A percentile compares a stretch with the other conserved stretches of the same genome.
These are phyloP conservation scores for Coemansia sp. DNA, from an alignment of 192 early-diverging fungal genomes.

Conservation along the genomic window DNA sequence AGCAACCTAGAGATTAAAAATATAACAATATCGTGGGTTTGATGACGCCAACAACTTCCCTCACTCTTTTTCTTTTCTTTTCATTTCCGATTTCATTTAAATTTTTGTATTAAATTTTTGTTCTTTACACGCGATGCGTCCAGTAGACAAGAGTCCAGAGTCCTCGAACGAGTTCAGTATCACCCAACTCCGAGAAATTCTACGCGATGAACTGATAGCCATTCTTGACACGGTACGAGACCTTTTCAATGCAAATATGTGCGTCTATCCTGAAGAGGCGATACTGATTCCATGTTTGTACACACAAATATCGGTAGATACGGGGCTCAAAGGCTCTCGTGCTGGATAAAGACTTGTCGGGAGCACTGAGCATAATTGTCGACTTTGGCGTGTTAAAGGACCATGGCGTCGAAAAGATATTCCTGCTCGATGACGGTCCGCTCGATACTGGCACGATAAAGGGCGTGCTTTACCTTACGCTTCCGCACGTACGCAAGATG, in stretches of 20 bases:
- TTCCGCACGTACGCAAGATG: constrained; percentile 79
- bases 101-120: not conserved
- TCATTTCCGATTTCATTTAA: too few relatives aligned
- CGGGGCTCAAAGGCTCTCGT: constrained; percentile 89
- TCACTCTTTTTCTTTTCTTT: not conserved
- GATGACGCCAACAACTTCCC: not conserved
- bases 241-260: not conserved
- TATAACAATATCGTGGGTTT: too few relatives aligned
- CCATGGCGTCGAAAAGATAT: constrained; percentile 95
- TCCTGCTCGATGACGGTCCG: constrained; percentile 69
- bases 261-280: not conserved
- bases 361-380: constrained; percentile 81
- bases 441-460: constrained; percentile 69
- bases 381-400: constrained; percentile 92
- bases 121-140: not conserved
- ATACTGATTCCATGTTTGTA: not conserved
- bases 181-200: constrained; percentile 39
- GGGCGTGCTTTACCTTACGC: constrained; percentile 81
- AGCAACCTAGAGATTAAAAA: not conserved
- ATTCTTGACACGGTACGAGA: constrained; percentile 48
- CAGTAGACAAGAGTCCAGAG: constrained; percentile 6
- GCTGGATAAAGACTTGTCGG: constrained; percentile 81
- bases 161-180: constrained; percentile 22
- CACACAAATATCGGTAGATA: constrained; percentile 60
- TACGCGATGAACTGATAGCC: constrained; percentile 50